Conservation (phyloP, 768 basidiomycete species). For the Mycena chlorophos region DNA sequence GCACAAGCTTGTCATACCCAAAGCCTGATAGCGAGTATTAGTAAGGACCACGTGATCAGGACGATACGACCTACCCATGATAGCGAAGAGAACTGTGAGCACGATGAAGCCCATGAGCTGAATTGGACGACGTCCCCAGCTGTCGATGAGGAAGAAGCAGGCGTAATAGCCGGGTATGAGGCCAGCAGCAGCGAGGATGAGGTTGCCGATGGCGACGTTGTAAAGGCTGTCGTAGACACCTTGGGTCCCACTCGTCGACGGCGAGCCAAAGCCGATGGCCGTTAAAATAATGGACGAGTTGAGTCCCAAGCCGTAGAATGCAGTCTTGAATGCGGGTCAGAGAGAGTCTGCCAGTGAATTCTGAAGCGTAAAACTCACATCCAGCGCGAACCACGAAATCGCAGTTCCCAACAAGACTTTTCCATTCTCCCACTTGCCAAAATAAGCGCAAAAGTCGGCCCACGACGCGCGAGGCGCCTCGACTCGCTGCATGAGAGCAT, state of each 20-base stretch:
- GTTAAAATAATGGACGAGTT: slow-evolving; percentile 77
- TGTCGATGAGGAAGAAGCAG: slow-evolving; percentile 64
- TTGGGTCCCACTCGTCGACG: slow-evolving; percentile 33
- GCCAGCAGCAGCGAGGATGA: slow-evolving; percentile 75
- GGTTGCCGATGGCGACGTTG: slow-evolving; percentile 72
- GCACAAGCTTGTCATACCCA: slow-evolving; percentile 57
- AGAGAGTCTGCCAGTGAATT: background rate
- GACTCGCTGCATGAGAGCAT: slow-evolving; percentile 58
- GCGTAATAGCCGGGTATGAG: slow-evolving; percentile 81
- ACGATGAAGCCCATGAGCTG: slow-evolving; percentile 76
- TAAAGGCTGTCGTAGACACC: slow-evolving; percentile 57
- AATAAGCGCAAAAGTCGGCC: slow-evolving; percentile 68
- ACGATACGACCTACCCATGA: slow-evolving; percentile 58
- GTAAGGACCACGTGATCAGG: background rate
- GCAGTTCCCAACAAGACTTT: slow-evolving; percentile 78
- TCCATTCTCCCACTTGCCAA: slow-evolving; percentile 71
- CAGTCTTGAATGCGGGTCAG: slow-evolving; percentile 55
- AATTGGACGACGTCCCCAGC: slow-evolving; percentile 80
- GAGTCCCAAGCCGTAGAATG: slow-evolving; percentile 86
- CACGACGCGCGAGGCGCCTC: slow-evolving; percentile 68
- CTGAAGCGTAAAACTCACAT: slow-evolving; percentile 44
- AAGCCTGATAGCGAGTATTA: slow-evolving; percentile 52
- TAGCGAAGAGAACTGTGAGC: slow-evolving; percentile 64
- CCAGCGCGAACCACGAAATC: slow-evolving; percentile 89
- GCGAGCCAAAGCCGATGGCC: slow-evolving; percentile 71